These are phyloP conservation scores for Coemansia sp. DNA, from an alignment of 192 early-diverging fungal species.

Conservation along the genomic window DNA sequence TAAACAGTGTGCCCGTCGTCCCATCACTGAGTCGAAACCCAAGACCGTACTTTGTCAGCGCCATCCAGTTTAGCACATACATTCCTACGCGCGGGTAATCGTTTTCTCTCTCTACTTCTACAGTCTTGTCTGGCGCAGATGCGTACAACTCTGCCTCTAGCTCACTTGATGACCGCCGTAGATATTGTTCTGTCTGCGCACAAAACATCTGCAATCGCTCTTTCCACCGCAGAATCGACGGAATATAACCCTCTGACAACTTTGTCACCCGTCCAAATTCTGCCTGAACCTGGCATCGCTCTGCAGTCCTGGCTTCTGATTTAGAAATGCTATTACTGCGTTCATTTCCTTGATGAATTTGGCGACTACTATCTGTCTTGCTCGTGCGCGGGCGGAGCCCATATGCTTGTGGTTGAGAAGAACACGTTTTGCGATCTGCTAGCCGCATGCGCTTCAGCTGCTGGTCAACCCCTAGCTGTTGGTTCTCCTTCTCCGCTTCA, in stretches of 20 bases:
- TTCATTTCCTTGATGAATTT: not conserved
- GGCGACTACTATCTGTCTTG: slow-evolving; percentile 4
- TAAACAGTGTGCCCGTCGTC: slow-evolving; percentile 80
- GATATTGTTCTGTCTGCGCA: slow-evolving; percentile 20
- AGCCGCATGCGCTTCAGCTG: slow-evolving; percentile 12
- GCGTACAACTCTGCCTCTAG: slow-evolving; percentile 23
- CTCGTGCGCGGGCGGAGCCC: slow-evolving; percentile 25
- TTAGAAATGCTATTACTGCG: not conserved
- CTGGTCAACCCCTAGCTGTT: not conserved
- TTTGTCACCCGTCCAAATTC: slow-evolving; percentile 45
- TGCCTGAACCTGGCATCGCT: slow-evolving; percentile 22
- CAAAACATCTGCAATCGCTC: slow-evolving; percentile 33
- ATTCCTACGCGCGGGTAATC: slow-evolving; percentile 48
- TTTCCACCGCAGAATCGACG: slow-evolving; percentile 44
- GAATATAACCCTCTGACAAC: slow-evolving; percentile 43
- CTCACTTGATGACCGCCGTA: slow-evolving; percentile 21
- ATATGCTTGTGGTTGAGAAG: slow-evolving; percentile 19
- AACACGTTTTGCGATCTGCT: slow-evolving; percentile 1
- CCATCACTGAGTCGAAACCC: slow-evolving; percentile 87
- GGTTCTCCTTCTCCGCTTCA: slow-evolving; percentile 37
- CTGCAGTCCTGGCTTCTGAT: slow-evolving; percentile 8
- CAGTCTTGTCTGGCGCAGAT: not conserved
- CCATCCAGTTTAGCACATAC: slow-evolving; percentile 89
- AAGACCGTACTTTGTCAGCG: slow-evolving; percentile 80
- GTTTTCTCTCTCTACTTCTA: slow-evolving; percentile 2